These are phyloP conservation scores for Saitozyma podzolica DNA, from an alignment of 768 basidiomycete genomes.

Conservation along the genomic window DNA sequence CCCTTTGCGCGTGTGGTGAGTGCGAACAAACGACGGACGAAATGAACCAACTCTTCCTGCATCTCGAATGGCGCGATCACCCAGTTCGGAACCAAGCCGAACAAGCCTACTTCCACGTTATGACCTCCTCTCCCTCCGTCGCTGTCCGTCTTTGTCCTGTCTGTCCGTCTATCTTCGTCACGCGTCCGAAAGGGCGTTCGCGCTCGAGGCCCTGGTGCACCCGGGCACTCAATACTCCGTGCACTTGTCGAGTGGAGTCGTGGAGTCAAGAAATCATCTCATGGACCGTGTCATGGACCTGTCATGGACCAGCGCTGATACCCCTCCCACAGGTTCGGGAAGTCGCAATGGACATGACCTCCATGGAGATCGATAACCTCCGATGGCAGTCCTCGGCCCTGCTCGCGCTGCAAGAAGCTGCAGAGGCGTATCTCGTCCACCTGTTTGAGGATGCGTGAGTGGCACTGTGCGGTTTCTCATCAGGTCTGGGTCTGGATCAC, in stretches of 20 bases:
- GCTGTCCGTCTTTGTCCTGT: not conserved
- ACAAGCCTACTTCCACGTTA: no score
- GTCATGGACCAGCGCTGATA: constrained; percentile 9
- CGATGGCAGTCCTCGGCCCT: constrained; percentile 97
- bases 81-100: no score
- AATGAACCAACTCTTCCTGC: no score
- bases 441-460: constrained; percentile 98
- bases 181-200: not conserved
- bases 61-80: no score
- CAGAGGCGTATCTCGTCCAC: constrained; percentile 71
- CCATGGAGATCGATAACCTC: constrained; percentile 62
- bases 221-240: no score
- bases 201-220: no score
- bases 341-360: constrained; percentile 84
- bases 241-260: not conserved
- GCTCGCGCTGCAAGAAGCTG: constrained; percentile 91
- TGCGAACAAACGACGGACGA: constrained; percentile 19
- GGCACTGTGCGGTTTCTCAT: not conserved
- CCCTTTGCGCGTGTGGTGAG: constrained; percentile 89
- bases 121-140: no score
- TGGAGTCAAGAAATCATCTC: not conserved
- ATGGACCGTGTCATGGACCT: not conserved
- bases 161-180: not conserved
- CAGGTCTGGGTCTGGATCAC: no score
- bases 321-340: constrained; percentile 73